Evolutionary conservation across 805 yeast genomes (phyloP), one percentile per base, ranked within the genome.

Genomic region (Ogataea pignaliae): DNA sequence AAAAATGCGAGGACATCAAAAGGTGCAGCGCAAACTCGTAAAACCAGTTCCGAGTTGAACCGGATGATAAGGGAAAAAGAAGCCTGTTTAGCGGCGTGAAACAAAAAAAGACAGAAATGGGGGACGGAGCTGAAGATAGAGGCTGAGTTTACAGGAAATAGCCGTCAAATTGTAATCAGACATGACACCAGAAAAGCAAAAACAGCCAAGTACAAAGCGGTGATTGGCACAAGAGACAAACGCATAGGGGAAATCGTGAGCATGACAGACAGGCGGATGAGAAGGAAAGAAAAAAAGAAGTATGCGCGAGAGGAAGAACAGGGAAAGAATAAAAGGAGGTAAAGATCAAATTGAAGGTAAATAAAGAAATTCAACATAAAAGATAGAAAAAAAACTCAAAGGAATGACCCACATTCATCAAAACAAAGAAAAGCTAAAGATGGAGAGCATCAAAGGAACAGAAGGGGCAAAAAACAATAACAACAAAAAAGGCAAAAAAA

Each of bases 31-130:
- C 26, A 21, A 21, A 21, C 26, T 21, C 26, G 26, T 21, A 21
- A 21, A 21, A 21, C 26, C 26, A 21, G 26, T 21, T 21, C 43
- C 8, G 57, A 55, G 57, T 11, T 39, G 51, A 8, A 37, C 52
- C 52, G 21, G 51, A 50, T 36, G 48, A 50, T 6, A 42, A 57
- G 38, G 36, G 36, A 7, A 53, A 54, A 29, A 40, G 4, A 21
- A 21, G 7, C 26, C 4, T 5, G 26, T 21, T 21, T 7, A 21
- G 7, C 4, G 26, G 26, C 26, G 26, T 21, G 54, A 38, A 45
- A 30, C 36, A 38, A 13, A 34, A 30, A 28, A 29, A 16, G 10
- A 29, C 37, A 9, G 45, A 43, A 46, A 29, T 43, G 3, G 17
- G 21, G 35, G 34, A 14, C n/a, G 10, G 30, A 29, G 17, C n/a